These are phyloP conservation scores for Citrus inodora DNA, from an alignment of 345 rosid genomes.

Conservation along the genomic window DNA sequence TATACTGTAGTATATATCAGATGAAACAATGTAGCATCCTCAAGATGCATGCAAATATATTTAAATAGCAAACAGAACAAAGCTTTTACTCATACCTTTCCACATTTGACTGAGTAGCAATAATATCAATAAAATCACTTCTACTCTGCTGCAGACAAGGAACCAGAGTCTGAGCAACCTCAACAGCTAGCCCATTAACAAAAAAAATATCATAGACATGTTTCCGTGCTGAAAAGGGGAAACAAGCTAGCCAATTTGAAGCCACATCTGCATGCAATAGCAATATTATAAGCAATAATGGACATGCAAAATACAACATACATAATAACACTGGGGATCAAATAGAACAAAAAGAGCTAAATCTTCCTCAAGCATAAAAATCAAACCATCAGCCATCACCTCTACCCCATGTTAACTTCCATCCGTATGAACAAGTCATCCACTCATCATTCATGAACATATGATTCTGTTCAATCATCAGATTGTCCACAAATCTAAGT, in stretches of 20 bases:
- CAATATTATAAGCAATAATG: constrained; percentile 11
- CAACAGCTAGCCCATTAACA: constrained; percentile 54
- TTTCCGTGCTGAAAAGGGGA: constrained; percentile 67
- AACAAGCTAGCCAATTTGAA: constrained; percentile 86
- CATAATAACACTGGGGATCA: not conserved
- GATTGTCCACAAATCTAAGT: not conserved
- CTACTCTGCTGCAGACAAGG: constrained; percentile 49
- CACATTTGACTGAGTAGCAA: constrained; percentile 50
- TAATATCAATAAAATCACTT: constrained; percentile 32
- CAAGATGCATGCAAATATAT: not conserved
- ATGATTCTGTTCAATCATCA: not conserved
- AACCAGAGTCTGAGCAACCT: constrained; percentile 79
- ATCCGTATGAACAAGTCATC: not conserved
- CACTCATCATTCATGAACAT: not conserved
- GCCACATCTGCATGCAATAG: constrained; percentile 65
- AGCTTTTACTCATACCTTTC: constrained; percentile 52
- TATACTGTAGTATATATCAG: not conserved
- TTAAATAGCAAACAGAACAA: not conserved
- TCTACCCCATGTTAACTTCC: not conserved
- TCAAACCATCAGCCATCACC: not conserved
- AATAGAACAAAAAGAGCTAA: not conserved
- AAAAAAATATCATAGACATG: constrained; percentile 81
- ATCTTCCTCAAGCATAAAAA: not conserved
- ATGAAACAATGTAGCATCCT: not conserved
- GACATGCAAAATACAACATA: not conserved